phyloP scores from a whole-genome alignment of 805 yeast genomes.

The Monosporozyma unispora region DNA sequence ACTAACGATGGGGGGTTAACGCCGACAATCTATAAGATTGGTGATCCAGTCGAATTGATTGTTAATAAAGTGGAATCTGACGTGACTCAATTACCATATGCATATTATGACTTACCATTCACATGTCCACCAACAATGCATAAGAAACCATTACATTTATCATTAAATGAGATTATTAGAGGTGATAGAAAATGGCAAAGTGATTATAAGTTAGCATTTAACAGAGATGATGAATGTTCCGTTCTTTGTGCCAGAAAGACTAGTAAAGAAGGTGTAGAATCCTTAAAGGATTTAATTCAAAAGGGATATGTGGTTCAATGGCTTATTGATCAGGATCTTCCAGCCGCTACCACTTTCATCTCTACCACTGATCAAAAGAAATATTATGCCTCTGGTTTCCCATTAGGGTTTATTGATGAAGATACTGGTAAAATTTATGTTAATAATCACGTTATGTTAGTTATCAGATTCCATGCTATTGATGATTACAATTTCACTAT shows the following conservation, averaged over 20 bases:
- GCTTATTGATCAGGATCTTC: conserved; percentile 66
- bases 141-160: conserved; percentile 54
- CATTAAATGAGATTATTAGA: conserved; percentile 65
- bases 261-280: conserved; percentile 38
- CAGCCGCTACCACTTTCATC: conserved; percentile 80
- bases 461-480: conserved; percentile 58
- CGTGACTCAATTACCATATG: conserved; percentile 59
- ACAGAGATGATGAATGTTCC: conserved; percentile 55
- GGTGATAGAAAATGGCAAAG: conserved; percentile 78
- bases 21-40: conserved; percentile 34
- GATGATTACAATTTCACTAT: conserved; percentile 44
- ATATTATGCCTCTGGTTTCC: conserved; percentile 81
- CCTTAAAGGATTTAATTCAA: conserved; percentile 54
- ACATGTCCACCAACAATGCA: conserved; percentile 58
- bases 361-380: conserved; percentile 48
- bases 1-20: conserved; percentile 14
- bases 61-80: conserved; percentile 77
- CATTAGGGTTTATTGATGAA: conserved; percentile 60
- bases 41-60: conserved; percentile 56
- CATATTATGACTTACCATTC: conserved; percentile 70
- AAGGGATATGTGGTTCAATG: conserved; percentile 75
- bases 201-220: conserved; percentile 56
- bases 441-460: conserved; percentile 75
- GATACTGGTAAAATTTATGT: conserved; percentile 45
- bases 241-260: conserved; percentile 62